Evolutionary conservation across 2,329 filamentous ascomycete genomes (phyloP), one percentile per base, ranked within the genome.

Genomic region (Paecilomyces formosus): DNA sequence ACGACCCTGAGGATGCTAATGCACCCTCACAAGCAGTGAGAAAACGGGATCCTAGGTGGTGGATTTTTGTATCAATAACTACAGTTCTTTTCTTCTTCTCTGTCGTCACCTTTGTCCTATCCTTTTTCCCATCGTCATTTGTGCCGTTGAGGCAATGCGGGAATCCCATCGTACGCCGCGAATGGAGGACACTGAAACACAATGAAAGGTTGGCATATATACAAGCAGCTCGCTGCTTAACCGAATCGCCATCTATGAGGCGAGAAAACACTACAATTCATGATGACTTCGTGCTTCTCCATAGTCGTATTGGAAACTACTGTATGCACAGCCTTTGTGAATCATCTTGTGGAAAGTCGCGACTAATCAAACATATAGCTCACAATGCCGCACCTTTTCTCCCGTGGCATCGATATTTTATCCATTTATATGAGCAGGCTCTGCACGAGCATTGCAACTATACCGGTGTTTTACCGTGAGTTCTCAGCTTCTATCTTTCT

Each of bases 381-480:
- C 72, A 74, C 55, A 59, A 65, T 9, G 61, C 66, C 9, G 68
- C 71, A 0, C 54, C 64, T 0, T 75, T 74, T 59, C 65, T 75
- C 1, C 62, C 68, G 0, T 75, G 73, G 73, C 73, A 76, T 56
- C 61, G 73, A 9, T 73, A 70, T 53, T 72, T 73, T 53, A 59
- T 71, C 5, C 64, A 72, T 31, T 49, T 70, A 18, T 75, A 73
- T 55, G 66, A 73, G 50, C 56, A 58, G 3, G 63, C 65, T 0
- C 63, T 76, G 5, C 53, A 60, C 13, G 58, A 66, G 12, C n/a
- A 55, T n/a, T 72, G 71, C 56, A 65, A 61, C 24, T 72, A 70
- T 54, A 55, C 56, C 24, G 63, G 55, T 13, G 18, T 50, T 45
- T 56, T 64, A 22, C 39, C 61, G 60, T 63, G 39, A 13, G 61